These are phyloP conservation scores for Pseudopithomyces maydicus DNA, from an alignment of 2,329 filamentous ascomycete genomes.

Conservation along the genomic window DNA sequence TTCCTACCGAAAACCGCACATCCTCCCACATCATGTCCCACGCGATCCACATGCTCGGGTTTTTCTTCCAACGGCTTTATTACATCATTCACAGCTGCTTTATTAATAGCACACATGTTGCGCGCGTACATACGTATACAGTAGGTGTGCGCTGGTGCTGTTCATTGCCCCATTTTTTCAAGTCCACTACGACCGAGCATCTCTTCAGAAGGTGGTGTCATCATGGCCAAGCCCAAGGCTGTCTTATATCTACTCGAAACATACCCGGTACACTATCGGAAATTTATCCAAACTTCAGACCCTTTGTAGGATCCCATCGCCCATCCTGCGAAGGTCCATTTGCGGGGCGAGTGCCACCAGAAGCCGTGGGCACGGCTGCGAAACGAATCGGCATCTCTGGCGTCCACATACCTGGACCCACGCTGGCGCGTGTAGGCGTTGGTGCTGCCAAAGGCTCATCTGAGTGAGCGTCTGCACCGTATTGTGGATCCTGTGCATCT, in stretches of 20 bases:
- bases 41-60: conserved; percentile 7
- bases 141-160: neutral
- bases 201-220: neutral
- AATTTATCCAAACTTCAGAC: conserved; percentile 45
- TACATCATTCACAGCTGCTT: conserved; percentile 14
- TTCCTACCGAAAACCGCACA: conserved; percentile 12
- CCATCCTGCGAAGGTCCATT: conserved; percentile 42
- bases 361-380: conserved; percentile 50
- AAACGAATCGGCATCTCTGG: conserved; percentile 84
- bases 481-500: conserved; percentile 64
- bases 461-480: conserved; percentile 52
- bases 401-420: conserved; percentile 68
- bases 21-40: conserved; percentile 8
- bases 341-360: conserved; percentile 35
- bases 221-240: neutral
- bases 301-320: conserved; percentile 47
- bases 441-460: conserved; percentile 61
- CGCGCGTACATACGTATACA: neutral
- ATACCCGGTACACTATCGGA: neutral
- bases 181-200: no score
- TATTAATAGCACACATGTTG: conserved; percentile 14
- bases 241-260: conserved; percentile 2
- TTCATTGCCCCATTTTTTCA: no score
- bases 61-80: conserved; percentile 15
- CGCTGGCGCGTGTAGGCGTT: conserved; percentile 47